Percentiles rank a stretch among this genome's conserved stretches.
Conservation (phyloP, 345 rosid species). For the Clausena lansium region DNA sequence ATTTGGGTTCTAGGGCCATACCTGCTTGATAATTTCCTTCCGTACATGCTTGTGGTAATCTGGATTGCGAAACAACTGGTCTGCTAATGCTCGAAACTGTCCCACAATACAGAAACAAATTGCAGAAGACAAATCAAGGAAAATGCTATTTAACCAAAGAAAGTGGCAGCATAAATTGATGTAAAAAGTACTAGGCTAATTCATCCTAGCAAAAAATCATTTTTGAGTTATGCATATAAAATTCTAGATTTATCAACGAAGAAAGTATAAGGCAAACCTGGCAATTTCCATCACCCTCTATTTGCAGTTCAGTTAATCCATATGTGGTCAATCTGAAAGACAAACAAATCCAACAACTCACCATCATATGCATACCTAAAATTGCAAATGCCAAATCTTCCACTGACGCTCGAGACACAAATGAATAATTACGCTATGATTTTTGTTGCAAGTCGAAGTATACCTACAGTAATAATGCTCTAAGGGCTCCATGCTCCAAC, state of each 20-base stretch:
- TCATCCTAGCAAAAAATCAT: background rate
- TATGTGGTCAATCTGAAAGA: constrained; percentile 68
- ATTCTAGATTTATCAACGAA: background rate
- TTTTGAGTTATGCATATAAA: background rate
- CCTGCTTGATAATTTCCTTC: constrained; percentile 85
- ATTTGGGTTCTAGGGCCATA: constrained; percentile 20
- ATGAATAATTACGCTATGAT: background rate
- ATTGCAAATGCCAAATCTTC: constrained; percentile 1
- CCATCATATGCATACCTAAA: background rate
- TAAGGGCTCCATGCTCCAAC: background rate
- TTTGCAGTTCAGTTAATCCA: constrained; percentile 78
- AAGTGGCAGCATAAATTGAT: background rate
- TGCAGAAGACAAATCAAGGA: background rate
- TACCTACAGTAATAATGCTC: background rate
- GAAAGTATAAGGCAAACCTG: constrained; percentile 51
- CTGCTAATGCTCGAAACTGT: constrained; percentile 96
- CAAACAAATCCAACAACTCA: constrained; percentile 16
- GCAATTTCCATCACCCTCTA: constrained; percentile 96
- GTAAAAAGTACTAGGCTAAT: background rate
- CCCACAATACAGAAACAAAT: constrained; percentile 10
- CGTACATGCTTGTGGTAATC: constrained; percentile 82
- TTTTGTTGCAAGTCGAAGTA: no score
- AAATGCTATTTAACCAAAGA: background rate
- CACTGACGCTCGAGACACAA: background rate
- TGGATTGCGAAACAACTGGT: constrained; percentile 79